Conservation (phyloP, 192 early-diverging fungal species). For the Funneliformis mosseae region DNA sequence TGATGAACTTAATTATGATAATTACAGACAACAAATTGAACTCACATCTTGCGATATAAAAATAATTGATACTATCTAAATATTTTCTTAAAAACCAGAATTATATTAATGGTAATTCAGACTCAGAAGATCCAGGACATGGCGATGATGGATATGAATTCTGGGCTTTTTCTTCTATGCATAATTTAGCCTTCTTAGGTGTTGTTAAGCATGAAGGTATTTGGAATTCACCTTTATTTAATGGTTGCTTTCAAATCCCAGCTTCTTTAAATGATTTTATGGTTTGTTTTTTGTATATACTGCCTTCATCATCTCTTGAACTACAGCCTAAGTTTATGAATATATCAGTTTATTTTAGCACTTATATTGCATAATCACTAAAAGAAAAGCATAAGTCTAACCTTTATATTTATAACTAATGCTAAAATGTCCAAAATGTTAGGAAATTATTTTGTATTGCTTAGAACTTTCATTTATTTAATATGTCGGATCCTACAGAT, state of each 20-base stretch:
- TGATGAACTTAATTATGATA: too few relatives aligned
- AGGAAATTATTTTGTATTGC: constrained; percentile 1
- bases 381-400: background rate
- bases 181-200: background rate
- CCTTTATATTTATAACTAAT: constrained; percentile 1
- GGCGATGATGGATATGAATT: constrained; percentile 4
- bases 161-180: background rate
- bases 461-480: background rate
- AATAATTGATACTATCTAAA: too few relatives aligned
- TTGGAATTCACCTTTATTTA: background rate
- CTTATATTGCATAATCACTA: background rate
- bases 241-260: background rate
- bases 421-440: background rate
- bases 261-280: constrained; percentile 6
- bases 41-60: too few relatives aligned
- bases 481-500: constrained; percentile 8
- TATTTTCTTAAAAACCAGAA: background rate
- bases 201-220: constrained; percentile 11
- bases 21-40: too few relatives aligned
- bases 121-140: background rate
- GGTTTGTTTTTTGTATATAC: constrained; percentile 16
- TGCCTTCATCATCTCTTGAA: background rate
- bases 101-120: constrained; percentile 1
- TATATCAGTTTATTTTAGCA: constrained; percentile 4
- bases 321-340: constrained; percentile 20